Evolutionary conservation across 192 early-diverging fungal species (phyloP), one percentile per base, ranked within the genome.

Genomic region (Entomortierella lignicola): DNA sequence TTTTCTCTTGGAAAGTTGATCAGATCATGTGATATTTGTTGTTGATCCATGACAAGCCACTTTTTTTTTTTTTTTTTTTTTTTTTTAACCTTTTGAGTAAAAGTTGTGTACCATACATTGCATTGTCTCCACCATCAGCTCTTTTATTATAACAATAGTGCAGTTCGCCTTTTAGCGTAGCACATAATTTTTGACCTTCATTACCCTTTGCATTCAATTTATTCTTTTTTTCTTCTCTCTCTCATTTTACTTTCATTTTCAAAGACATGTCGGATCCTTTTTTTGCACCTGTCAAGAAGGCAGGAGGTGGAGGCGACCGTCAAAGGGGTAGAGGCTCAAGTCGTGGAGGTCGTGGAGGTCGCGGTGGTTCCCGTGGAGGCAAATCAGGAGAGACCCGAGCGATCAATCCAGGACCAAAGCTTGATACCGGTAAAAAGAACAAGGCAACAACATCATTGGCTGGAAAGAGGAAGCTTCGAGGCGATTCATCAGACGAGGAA

Each of bases 381-480:
- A 48, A 52, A 34, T 18, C 51, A 29, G 66, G 66, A 50, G 48
- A 59, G 37, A 31, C 62, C 32, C 27, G 55, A 31, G 72, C 51
- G 11, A 60, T 77, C 48, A 77, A 77, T 34, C 74, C 74, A 32
- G 61, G 39, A 53, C 74, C 74, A 47, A 77, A 65, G 50, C 44
- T 43, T 41, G 74, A 77, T 52, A 69, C 74, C 26, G 74, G 74
- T 42, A 77, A 69, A 67, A 77, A 77, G 66, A 68, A 69, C 50
- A 44, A 43, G 1, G 54, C 74, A 18, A 77, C 59, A 32, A 77
- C 74, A 12, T 77, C 74, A 4, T 37, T 77, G 47, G 74, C 74
- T 13, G 74, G 74, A 17, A 77, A 77, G 60, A 63, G 71, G 47
- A 74, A 81, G 43, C 65, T 54, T 42, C 71, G 66, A 34, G 61